Base-by-base conservation (phyloP, 768 basidiomycete species). In the Leucocoprinus birnbaumii region DNA sequence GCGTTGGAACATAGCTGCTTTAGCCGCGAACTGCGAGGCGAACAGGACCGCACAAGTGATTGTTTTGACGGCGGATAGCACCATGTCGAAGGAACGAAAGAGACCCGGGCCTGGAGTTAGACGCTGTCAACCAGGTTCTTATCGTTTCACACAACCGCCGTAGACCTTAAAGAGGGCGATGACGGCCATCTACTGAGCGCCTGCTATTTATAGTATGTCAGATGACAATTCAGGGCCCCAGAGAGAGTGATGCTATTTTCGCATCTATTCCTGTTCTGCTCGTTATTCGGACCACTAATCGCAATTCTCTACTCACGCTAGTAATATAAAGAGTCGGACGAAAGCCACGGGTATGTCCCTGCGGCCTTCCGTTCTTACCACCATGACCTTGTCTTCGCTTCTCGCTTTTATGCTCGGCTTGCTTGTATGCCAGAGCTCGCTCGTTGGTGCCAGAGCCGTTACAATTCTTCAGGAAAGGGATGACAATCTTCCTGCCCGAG, bases 401-500 rank as follows among this genome's bases (percentile, higher is more conserved):
- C 10, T 35, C 43, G 16, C 38, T 16, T 38, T 55, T 19, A 13
- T 55, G 13, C 54, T 55, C 14, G 13, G 41, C 16, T 35, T 55
- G 11, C 9, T 48, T 35, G 19, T 41, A 27, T 37, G 16, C 22
- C 35, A 7, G 13, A 14, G 38, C n/a, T 38, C 35, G 35, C 14
- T 54, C 21, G 53, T 46, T 16, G 38, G 10, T 35, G 53, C 47
- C 16, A 35, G 25, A 13, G 47, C 40, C 9, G 24, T 49, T 18
- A 3, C 40, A 16, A n/a, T n/a, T n/a, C 27, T 56, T 10, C 42
- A 63, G n/a, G 58, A 55, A 35, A 64, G 73, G 24, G 73, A 77
- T 51, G 68, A 72, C 56, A 63, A 71, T 42, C 58, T 72, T 25
- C 73, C 75, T 46, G 74, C 75, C 18, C 69, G 75, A 16, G 71